Evolutionary conservation across 192 early-diverging fungal species (phyloP).

Genomic region (Coemansia sp.): DNA sequence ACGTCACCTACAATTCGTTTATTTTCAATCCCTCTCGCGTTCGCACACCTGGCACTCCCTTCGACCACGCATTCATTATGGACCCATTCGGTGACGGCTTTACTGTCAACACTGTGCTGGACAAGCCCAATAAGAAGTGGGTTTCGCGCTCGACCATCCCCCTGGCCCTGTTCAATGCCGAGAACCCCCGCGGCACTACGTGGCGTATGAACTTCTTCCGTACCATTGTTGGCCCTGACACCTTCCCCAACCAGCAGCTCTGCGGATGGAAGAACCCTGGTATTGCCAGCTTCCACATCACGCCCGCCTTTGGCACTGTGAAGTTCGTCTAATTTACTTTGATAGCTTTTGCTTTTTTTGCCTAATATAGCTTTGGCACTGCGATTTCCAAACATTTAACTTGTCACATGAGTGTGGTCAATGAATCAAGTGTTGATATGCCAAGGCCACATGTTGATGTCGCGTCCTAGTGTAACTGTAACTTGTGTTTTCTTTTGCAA

Average conservation of each 20-base stretch:
- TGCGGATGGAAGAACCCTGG: constrained; percentile 50
- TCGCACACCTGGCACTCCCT: constrained; percentile 32
- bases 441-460: background rate
- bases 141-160: constrained; percentile 28
- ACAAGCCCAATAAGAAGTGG: constrained; percentile 33
- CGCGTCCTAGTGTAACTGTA: background rate
- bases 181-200: constrained; percentile 30
- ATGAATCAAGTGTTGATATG: too few relatives aligned
- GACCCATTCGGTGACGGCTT: constrained; percentile 54
- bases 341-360: background rate
- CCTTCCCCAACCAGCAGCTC: constrained; percentile 48
- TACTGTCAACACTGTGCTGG: constrained; percentile 25
- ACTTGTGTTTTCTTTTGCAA: too few relatives aligned
- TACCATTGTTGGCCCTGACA: constrained; percentile 33
- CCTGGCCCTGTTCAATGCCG: constrained; percentile 50
- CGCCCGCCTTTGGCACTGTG: constrained; percentile 35
- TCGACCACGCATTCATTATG: constrained; percentile 41
- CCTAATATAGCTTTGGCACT: too few relatives aligned
- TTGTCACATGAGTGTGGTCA: too few relatives aligned
- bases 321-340: constrained; percentile 17
- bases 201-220: constrained; percentile 58
- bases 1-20: constrained; percentile 52
- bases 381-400: too few relatives aligned
- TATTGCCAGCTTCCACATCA: constrained; percentile 50
- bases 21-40: constrained; percentile 46